Evolutionary conservation across 1,284 basidiomycete genomes (phyloP).

Genomic region (Melampsora medusae): DNA sequence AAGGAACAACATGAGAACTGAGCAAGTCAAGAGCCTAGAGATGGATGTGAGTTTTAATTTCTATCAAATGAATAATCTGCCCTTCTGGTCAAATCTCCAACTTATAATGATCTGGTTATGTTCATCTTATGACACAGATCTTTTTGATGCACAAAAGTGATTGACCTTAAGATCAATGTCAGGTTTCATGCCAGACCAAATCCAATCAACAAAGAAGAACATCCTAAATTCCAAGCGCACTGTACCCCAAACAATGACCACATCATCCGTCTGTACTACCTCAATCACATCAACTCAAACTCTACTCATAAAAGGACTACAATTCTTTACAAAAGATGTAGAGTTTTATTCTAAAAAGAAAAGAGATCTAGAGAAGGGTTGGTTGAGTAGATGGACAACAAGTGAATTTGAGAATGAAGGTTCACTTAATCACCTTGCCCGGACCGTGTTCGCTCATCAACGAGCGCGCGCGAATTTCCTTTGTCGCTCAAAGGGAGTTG

Average conservation of each 20-base stretch:
- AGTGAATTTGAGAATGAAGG: conserved; percentile 35
- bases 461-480: too few relatives aligned
- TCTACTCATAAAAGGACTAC: conserved; percentile 21
- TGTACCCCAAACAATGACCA: neutral
- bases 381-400: conserved; percentile 5
- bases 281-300: conserved; percentile 9
- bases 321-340: conserved; percentile 26
- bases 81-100: neutral
- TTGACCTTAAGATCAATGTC: conserved; percentile 28
- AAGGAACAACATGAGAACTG: too few relatives aligned
- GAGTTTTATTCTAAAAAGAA: conserved; percentile 37
- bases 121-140: neutral
- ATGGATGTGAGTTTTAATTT: conserved; percentile 14
- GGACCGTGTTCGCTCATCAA: too few relatives aligned
- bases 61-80: neutral
- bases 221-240: conserved; percentile 4
- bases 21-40: too few relatives aligned
- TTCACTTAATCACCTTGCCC: neutral
- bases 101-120: neutral
- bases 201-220: conserved; percentile 7
- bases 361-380: conserved; percentile 19
- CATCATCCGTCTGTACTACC: neutral
- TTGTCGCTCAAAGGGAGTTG: too few relatives aligned
- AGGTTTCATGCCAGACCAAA: conserved; percentile 24
- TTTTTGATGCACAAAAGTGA: neutral